Percentiles rank a stretch among this genome's conserved stretches.
phyloP scores from a whole-genome alignment of 2,329 filamentous ascomycete genomes.

The Ophiostoma sp. region DNA sequence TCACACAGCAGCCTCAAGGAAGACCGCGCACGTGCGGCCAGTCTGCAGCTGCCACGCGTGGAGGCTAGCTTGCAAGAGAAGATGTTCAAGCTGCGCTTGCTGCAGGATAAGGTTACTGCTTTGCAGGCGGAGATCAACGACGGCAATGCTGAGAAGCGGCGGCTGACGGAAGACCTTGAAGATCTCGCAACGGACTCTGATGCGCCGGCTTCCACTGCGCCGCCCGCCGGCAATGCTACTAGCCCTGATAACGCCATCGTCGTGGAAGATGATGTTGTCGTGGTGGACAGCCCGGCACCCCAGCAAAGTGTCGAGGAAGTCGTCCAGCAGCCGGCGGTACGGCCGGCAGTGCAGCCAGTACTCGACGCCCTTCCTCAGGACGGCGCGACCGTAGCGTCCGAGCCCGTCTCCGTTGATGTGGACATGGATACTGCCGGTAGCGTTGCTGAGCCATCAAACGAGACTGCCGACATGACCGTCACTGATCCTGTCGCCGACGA shows the following conservation, averaged over 20 bases:
- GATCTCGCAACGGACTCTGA: slow-evolving; percentile 35
- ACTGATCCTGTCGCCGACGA: neutral
- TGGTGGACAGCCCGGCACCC: neutral
- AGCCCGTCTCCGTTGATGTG: neutral
- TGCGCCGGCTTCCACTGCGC: neutral
- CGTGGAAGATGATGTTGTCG: neutral
- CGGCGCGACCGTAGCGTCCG: neutral
- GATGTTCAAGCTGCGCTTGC: slow-evolving; percentile 41
- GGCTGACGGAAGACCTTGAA: slow-evolving; percentile 33
- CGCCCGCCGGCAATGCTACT: neutral
- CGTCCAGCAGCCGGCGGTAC: neutral
- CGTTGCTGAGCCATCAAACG: neutral
- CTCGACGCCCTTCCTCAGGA: neutral
- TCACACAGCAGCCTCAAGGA: slow-evolving; percentile 24
- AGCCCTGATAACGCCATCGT: neutral
- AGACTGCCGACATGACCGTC: neutral
- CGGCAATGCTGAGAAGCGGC: slow-evolving; percentile 33
- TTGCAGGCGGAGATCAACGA: slow-evolving; percentile 45
- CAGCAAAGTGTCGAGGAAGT: neutral
- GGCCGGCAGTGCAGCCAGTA: neutral
- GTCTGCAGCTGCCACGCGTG: slow-evolving; percentile 37
- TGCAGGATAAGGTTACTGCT: slow-evolving; percentile 44
- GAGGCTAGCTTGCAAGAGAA: slow-evolving; percentile 41
- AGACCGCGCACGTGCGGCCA: slow-evolving; percentile 35
- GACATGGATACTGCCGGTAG: neutral